Evolutionary conservation across 768 basidiomycete genomes (phyloP).

Genomic region (Boletales sp.): DNA sequence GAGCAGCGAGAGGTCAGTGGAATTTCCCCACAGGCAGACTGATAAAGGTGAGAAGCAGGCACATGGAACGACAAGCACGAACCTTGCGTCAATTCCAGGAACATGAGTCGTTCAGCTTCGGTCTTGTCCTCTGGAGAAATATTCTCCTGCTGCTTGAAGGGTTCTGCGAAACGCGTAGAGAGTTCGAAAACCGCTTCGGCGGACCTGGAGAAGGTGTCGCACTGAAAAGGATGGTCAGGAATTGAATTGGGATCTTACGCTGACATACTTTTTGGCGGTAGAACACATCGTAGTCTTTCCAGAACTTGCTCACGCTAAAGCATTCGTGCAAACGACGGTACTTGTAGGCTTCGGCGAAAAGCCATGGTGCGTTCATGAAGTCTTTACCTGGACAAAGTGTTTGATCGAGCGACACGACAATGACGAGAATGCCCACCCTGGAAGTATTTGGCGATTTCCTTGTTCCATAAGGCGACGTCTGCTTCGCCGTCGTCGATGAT

Average conservation of each 20-base stretch:
- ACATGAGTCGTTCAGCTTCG: slow-evolving; percentile 81
- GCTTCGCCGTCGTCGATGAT: slow-evolving; percentile 90
- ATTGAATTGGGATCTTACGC: not conserved
- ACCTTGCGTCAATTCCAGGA: slow-evolving; percentile 92
- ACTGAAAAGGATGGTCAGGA: slow-evolving; percentile 40
- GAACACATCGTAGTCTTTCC: slow-evolving; percentile 91
- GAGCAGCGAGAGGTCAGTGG: slow-evolving; percentile 89
- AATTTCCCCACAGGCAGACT: slow-evolving; percentile 98
- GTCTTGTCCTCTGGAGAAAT: slow-evolving; percentile 49
- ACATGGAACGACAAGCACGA: slow-evolving; percentile 12
- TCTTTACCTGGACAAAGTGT: slow-evolving; percentile 56
- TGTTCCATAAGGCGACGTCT: slow-evolving; percentile 95
- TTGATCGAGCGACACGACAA: not conserved
- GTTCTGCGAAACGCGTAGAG: slow-evolving; percentile 86
- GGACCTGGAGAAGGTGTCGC: slow-evolving; percentile 94
- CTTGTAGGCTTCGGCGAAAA: slow-evolving; percentile 95
- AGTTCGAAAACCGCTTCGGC: slow-evolving; percentile 90
- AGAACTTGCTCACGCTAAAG: slow-evolving; percentile 88
- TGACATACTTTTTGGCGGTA: slow-evolving; percentile 81
- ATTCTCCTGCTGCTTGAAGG: slow-evolving; percentile 60
- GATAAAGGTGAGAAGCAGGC: not conserved
- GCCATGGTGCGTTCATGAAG: slow-evolving; percentile 95
- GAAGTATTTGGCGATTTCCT: slow-evolving; percentile 93
- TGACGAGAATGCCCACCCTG: slow-evolving; percentile 50
- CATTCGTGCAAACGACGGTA: slow-evolving; percentile 90